Evolutionary conservation across 164 flowering plant genomes (phyloP).

Genomic region (Vitis amurensis): DNA sequence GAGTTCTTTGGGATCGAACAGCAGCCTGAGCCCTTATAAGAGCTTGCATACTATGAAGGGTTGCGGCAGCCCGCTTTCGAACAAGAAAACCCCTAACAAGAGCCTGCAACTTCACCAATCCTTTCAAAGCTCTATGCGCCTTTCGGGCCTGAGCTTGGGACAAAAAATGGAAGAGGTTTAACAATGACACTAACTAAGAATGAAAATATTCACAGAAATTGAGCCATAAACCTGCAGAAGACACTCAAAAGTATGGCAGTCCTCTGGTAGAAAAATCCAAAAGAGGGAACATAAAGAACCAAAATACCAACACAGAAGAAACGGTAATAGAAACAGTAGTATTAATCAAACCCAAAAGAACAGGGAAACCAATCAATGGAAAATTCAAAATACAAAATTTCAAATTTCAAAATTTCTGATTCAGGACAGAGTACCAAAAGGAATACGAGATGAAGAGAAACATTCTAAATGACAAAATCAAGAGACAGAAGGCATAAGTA

Average conservation of each 20-base stretch:
- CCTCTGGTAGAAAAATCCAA: no score
- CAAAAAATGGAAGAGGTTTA: neutral
- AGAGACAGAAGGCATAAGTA: constrained; percentile 2
- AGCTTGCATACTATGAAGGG: constrained; percentile 66
- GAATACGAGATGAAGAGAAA: neutral
- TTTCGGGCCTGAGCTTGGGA: constrained; percentile 48
- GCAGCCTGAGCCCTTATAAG: constrained; percentile 56
- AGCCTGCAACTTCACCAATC: constrained; percentile 70
- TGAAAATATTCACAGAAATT: no score
- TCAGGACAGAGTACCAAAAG: neutral
- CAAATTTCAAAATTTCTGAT: neutral
- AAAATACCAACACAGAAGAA: neutral
- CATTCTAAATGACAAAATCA: no score
- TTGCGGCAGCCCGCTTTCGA: constrained; percentile 50
- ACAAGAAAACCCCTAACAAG: constrained; percentile 64
- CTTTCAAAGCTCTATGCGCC: constrained; percentile 60
- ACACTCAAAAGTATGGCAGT: no score
- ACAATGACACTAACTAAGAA: neutral
- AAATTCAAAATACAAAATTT: neutral
- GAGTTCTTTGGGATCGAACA: constrained; percentile 35
- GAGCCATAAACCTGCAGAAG: no score
- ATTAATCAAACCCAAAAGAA: neutral
- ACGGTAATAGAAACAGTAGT: neutral
- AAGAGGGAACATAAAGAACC: no score
- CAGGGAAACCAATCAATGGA: neutral